These are phyloP conservation scores for Nidularia sp. DNA, from an alignment of 768 basidiomycete species.

Conservation along the genomic window DNA sequence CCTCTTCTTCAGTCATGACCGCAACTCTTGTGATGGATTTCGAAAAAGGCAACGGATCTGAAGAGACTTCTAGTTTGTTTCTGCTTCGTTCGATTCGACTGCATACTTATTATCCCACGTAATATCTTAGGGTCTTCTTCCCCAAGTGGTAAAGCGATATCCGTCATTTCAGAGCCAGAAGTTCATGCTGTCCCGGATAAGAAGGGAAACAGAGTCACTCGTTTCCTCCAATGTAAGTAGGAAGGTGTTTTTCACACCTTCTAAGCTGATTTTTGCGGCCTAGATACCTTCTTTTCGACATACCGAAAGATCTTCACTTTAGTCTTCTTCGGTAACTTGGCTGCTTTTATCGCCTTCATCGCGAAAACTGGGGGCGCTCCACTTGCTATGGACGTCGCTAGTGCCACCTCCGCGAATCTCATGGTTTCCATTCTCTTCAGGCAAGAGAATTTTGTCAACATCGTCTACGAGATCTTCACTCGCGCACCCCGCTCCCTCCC, in stretches of 20 bases:
- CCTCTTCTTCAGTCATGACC: too few species aligned
- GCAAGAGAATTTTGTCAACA: constrained; percentile 51
- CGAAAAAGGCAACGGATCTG: too few species aligned
- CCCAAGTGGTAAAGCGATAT: too few species aligned
- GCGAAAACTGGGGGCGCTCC: constrained; percentile 27
- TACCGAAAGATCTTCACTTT: constrained; percentile 53
- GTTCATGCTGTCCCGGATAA: constrained; percentile 7
- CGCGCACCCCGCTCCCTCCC: constrained; percentile 31
- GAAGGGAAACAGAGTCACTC: constrained; percentile 4
- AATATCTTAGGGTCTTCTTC: too few species aligned
- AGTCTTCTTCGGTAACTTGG: constrained; percentile 46
- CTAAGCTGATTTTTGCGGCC: neutral
- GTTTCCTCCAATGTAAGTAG: constrained; percentile 26
- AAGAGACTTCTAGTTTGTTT: too few species aligned
- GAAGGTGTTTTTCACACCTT: constrained; percentile 24
- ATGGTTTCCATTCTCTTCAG: constrained; percentile 37
- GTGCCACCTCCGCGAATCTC: constrained; percentile 37
- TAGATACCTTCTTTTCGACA: constrained; percentile 26
- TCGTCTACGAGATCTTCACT: constrained; percentile 43
- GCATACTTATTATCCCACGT: too few species aligned
- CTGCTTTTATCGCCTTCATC: constrained; percentile 37
- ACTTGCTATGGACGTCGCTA: constrained; percentile 31
- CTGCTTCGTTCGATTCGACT: too few species aligned
- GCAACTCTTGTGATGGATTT: too few species aligned
- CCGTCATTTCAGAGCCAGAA: too few species aligned